Percentiles rank a stretch among this genome's conserved stretches.
Evolutionary conservation across 139 green algal species (phyloP).

Genomic region (Gonium pectorale): DNA sequence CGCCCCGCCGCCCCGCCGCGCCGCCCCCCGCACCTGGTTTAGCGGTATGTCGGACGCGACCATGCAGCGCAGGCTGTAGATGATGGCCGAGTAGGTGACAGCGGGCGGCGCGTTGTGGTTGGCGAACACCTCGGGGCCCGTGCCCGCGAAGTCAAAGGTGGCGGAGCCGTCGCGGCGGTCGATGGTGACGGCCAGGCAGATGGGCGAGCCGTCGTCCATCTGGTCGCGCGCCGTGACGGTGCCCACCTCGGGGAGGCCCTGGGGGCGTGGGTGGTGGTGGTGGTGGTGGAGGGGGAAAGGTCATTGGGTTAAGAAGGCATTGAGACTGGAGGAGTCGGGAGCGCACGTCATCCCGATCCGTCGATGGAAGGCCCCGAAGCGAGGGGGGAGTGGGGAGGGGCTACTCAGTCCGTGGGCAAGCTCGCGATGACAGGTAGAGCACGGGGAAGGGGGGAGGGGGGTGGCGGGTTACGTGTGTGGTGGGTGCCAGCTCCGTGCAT

Average conservation of each 20-base stretch:
- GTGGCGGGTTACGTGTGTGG: too few species aligned
- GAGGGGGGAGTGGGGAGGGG: too few species aligned
- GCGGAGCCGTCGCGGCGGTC: slow-evolving; percentile 77
- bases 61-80: slow-evolving; percentile 95
- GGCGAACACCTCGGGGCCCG: slow-evolving; percentile 88
- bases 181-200: slow-evolving; percentile 89
- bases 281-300: too few species aligned
- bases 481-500: too few species aligned
- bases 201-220: slow-evolving; percentile 96
- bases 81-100: slow-evolving; percentile 93
- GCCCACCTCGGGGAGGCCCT: slow-evolving; percentile 82
- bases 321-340: too few species aligned
- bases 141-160: slow-evolving; percentile 95
- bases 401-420: too few species aligned
- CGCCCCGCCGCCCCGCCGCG: too few species aligned
- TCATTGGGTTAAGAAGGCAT: too few species aligned
- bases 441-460: too few species aligned
- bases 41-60: slow-evolving; percentile 93
- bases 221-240: slow-evolving; percentile 82
- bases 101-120: slow-evolving; percentile 96
- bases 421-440: too few species aligned
- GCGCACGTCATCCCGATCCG: too few species aligned
- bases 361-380: too few species aligned
- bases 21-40: slow-evolving; percentile 87
- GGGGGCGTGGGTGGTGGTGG: slow-evolving; percentile 1